Base-by-base conservation (phyloP, 371 early-diverging fungal genomes). In the Nematocida sp. region DNA sequence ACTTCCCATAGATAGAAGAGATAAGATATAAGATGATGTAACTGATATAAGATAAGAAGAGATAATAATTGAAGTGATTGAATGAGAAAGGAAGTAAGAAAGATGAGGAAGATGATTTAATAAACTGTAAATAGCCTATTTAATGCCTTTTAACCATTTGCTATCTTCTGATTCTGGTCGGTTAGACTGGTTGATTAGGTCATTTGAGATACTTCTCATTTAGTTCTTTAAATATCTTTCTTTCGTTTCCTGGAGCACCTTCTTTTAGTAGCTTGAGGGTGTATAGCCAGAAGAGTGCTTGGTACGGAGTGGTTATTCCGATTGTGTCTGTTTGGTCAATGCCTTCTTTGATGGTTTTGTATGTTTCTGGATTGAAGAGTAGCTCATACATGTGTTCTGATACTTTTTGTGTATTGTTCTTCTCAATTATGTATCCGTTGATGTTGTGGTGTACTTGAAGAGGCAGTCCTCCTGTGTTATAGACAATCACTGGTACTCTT, bases 401-500 rank as follows among this genome's bases (percentile, higher is more conserved):
- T 1, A 89, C 90, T 31, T 65, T 78, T 45, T 83, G 78, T 3
- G 85, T 81, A 66, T 89, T 83, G 13, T 88, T 88, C 77, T 86
- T 84, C 29, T 85, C 83, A 2, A 87, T 78, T 41, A 91, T 79
- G 66, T 85, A 88, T 21, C 90, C 90, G 21, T 86, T 86, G 41
- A 81, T 76, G 2, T 84, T 85, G 46, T 87, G 66, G 45, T 79
- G 70, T 53, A 91, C 86, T 79, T 91, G 91, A 53, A 88, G 86
- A 19, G 90, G 90, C 47, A 91, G 89, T 43, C 91, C 91, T 49
- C 90, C 90, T 4, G 87, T 85, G 25, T 63, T 70, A 75, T 86
- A 88, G 3, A 87, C 88, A 53, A 89, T 77, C 1, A 88, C 86
- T 2, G 88, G 88, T 3, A 86, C 78, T 67, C 82, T 86, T 77